These are phyloP conservation scores for Pharus latifolius DNA, from an alignment of 176 grass and related monocot species.

Conservation along the genomic window DNA sequence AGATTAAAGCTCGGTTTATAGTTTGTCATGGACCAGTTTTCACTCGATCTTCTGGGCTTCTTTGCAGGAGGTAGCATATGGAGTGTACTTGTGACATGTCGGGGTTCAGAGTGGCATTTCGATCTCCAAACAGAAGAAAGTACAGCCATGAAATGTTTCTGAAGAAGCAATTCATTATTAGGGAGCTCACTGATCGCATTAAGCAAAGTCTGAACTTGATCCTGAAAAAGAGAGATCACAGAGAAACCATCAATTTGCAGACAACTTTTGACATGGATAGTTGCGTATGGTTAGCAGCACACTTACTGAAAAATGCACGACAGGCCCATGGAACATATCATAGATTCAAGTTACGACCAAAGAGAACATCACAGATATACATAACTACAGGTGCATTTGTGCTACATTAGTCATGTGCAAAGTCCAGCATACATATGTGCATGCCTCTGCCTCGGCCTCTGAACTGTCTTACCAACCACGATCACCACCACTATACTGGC, in stretches of 20 bases:
- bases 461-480: not conserved
- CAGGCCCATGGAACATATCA: not conserved
- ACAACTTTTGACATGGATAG: not conserved
- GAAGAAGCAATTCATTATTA: constrained; percentile 82
- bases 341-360: not conserved
- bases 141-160: constrained; percentile 86
- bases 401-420: not conserved
- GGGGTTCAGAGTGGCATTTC: constrained; percentile 28
- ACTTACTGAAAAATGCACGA: not conserved
- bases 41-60: constrained; percentile 21
- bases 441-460: not conserved
- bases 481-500: not conserved
- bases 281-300: not conserved
- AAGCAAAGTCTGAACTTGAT: constrained; percentile 76
- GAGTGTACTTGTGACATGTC: constrained; percentile 13
- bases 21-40: constrained; percentile 33
- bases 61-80: not conserved
- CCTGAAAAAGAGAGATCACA: constrained; percentile 41
- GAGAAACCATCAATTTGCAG: constrained; percentile 11
- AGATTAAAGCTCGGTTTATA: constrained; percentile 40
- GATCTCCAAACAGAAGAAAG: constrained; percentile 97
- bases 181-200: constrained; percentile 77
- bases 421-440: not conserved
- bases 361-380: not conserved
- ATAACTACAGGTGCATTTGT: not conserved